phyloP scores from a whole-genome alignment of 1,284 basidiomycete genomes.

The Leccinum insolens region DNA sequence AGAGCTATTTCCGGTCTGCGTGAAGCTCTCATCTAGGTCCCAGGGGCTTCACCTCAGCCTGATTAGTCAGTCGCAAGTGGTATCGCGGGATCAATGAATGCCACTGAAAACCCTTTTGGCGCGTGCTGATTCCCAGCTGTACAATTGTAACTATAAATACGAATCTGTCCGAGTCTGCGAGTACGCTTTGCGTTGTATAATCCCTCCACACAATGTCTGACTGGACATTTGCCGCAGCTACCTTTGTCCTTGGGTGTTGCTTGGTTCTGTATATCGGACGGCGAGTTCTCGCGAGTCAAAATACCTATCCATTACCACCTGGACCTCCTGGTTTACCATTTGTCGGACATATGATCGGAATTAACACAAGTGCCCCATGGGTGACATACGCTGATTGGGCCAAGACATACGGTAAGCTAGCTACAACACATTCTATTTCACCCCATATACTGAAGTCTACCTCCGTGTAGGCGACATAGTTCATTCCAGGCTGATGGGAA shows the following conservation, averaged over 20 bases:
- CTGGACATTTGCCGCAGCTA: neutral
- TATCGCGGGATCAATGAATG: neutral
- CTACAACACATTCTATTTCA: neutral
- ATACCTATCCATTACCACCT: neutral
- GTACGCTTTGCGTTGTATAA: no score
- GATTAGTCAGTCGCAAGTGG: neutral
- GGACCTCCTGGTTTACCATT: neutral
- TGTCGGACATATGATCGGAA: neutral
- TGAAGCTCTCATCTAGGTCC: neutral
- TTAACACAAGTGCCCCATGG: neutral
- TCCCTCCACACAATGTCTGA: neutral
- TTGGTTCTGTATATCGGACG: neutral
- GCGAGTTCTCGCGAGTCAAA: neutral
- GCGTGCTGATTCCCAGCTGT: neutral
- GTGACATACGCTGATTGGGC: neutral
- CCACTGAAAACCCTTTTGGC: neutral
- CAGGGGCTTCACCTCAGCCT: neutral
- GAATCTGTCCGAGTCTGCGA: neutral
- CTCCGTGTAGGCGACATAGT: constrained; percentile 21
- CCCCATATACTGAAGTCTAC: neutral
- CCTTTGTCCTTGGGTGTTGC: neutral
- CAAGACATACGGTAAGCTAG: neutral
- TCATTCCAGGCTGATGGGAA: constrained; percentile 15
- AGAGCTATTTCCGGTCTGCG: neutral
- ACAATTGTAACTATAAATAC: neutral